These are phyloP conservation scores for Phyllachora maydis DNA, from an alignment of 2,329 filamentous ascomycete genomes.

Conservation along the genomic window DNA sequence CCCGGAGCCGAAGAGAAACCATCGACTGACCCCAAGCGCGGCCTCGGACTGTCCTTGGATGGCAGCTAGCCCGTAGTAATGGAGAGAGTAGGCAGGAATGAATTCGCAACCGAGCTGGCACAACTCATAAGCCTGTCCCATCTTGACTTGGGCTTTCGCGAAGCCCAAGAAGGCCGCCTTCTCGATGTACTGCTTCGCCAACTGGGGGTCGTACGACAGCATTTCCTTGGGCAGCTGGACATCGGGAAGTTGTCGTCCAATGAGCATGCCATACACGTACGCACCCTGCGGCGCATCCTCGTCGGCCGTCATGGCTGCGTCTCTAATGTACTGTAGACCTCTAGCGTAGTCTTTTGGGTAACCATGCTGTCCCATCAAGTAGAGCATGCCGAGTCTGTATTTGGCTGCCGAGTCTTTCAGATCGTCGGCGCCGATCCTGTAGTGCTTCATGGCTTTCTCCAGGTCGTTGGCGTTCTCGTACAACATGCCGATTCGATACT, in stretches of 20 bases:
- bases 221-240: constrained; percentile 55
- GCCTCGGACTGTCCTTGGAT: constrained; percentile 86
- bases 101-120: constrained; percentile 90
- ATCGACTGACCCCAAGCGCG: constrained; percentile 90
- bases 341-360: constrained; percentile 61
- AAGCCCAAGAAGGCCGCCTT: constrained; percentile 94
- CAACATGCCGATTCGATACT: constrained; percentile 96
- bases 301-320: constrained; percentile 71
- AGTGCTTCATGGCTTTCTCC: constrained; percentile 77
- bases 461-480: constrained; percentile 91
- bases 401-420: constrained; percentile 72
- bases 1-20: constrained; percentile 93
- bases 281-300: constrained; percentile 94
- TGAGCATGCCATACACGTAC: constrained; percentile 88
- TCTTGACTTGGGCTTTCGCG: constrained; percentile 88
- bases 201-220: constrained; percentile 49
- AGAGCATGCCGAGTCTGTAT: constrained; percentile 92
- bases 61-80: constrained; percentile 88
- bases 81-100: constrained; percentile 74
- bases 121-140: constrained; percentile 89
- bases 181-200: constrained; percentile 74
- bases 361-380: constrained; percentile 78
- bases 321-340: constrained; percentile 65
- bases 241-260: constrained; percentile 79
- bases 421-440: constrained; percentile 60